Evolutionary conservation across 208 protist genomes (phyloP).

Genomic region (Leishmania tarentolae): DNA sequence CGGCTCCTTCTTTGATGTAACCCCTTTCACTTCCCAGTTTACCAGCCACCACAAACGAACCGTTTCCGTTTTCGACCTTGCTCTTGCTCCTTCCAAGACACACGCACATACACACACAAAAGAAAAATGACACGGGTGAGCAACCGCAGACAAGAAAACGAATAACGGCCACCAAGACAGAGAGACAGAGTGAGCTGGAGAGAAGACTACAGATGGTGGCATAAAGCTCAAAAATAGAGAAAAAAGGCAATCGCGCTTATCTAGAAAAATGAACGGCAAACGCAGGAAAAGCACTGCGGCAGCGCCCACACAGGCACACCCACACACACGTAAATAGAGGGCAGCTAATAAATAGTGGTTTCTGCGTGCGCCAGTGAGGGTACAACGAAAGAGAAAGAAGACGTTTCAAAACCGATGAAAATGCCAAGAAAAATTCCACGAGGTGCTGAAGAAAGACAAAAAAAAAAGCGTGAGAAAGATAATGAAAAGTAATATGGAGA

Average conservation of each 20-base stretch:
- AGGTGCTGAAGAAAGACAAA: background rate
- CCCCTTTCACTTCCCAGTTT: too few species aligned
- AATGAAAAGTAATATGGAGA: slow-evolving; percentile 5
- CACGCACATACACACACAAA: background rate
- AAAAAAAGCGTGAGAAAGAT: slow-evolving; percentile 9
- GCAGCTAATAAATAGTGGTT: background rate
- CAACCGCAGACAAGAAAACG: background rate
- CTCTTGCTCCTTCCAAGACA: background rate
- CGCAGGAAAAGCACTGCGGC: too few species aligned
- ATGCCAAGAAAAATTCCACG: background rate
- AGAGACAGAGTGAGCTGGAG: background rate
- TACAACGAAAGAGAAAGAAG: background rate
- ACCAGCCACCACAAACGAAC: background rate
- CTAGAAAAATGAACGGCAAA: background rate
- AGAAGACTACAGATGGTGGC: background rate
- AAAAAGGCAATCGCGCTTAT: background rate
- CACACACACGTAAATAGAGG: background rate
- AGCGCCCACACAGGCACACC: too few species aligned
- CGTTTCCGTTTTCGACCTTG: background rate
- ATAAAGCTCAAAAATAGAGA: background rate
- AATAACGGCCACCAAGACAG: background rate
- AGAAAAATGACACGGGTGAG: background rate
- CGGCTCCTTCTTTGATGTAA: too few species aligned
- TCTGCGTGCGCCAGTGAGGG: background rate
- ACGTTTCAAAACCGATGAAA: background rate